Evolutionary conservation across 495 filamentous ascomycete genomes (phyloP).

Genomic region (Tetracladium setigerum): DNA sequence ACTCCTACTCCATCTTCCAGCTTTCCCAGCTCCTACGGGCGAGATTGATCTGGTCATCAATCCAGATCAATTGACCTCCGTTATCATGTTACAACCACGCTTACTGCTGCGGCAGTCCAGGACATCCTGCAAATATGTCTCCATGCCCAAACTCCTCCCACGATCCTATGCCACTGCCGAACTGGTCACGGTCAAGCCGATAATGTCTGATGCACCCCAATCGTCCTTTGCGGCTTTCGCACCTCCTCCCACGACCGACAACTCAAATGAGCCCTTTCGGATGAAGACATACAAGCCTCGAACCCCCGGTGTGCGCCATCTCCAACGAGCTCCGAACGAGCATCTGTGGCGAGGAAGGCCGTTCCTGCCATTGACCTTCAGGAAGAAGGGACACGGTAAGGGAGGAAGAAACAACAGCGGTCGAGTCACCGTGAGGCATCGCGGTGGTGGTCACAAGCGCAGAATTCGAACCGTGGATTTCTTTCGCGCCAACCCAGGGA

Average conservation of each 20-base stretch:
- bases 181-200: slow-evolving; percentile 17
- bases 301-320: slow-evolving; percentile 88
- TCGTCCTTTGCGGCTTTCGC: slow-evolving; percentile 30
- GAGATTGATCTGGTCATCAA: not conserved
- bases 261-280: slow-evolving; percentile 25
- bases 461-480: slow-evolving; percentile 90
- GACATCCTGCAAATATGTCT: slow-evolving; percentile 35
- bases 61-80: slow-evolving; percentile 15
- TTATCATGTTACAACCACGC: slow-evolving; percentile 59
- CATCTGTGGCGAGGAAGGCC: slow-evolving; percentile 93
- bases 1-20: not conserved
- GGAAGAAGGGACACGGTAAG: slow-evolving; percentile 84
- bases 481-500: slow-evolving; percentile 61
- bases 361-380: slow-evolving; percentile 71
- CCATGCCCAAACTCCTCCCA: slow-evolving; percentile 29
- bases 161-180: slow-evolving; percentile 51
- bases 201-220: slow-evolving; percentile 25
- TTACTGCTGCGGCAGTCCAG: slow-evolving; percentile 43
- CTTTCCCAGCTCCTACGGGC: not conserved
- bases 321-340: slow-evolving; percentile 86
- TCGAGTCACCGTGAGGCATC: slow-evolving; percentile 78
- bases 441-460: slow-evolving; percentile 83
- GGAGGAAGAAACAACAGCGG: slow-evolving; percentile 89
- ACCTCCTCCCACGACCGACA: slow-evolving; percentile 15
- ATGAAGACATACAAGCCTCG: slow-evolving; percentile 88